Conservation (phyloP, 2,329 filamentous ascomycete species). For the Aspergillus hiratsukae region DNA sequence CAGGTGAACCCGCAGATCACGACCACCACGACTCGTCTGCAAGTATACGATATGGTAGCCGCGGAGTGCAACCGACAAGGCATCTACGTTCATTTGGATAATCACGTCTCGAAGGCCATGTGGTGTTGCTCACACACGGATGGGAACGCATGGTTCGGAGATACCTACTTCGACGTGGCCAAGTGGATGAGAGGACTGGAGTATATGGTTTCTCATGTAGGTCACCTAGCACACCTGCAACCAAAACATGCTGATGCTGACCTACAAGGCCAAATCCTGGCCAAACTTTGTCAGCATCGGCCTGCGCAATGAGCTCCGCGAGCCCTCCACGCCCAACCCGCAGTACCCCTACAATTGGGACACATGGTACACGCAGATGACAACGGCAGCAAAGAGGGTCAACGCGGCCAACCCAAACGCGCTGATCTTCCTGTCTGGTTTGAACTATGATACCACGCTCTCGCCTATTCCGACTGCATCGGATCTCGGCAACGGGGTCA, state of each 20-base stretch:
- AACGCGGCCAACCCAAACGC: constrained; percentile 42
- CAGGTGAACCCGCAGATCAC: constrained; percentile 35
- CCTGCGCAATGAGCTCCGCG: constrained; percentile 41
- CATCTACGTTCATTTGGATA: constrained; percentile 58
- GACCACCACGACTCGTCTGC: constrained; percentile 31
- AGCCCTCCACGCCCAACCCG: constrained; percentile 14
- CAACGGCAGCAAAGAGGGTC: constrained; percentile 38
- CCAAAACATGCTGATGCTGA: too few species aligned
- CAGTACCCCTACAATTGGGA: constrained; percentile 41
- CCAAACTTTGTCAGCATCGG: constrained; percentile 25
- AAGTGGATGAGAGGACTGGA: constrained; percentile 59
- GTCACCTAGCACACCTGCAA: constrained; percentile 10
- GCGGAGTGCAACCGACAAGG: constrained; percentile 53
- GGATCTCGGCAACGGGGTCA: constrained; percentile 31
- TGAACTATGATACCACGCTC: constrained; percentile 44
- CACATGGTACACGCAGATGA: constrained; percentile 44
- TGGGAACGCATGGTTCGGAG: constrained; percentile 60
- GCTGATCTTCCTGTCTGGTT: constrained; percentile 47
- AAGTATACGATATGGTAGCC: constrained; percentile 59
- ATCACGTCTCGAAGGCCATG: constrained; percentile 55
- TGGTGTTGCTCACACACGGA: constrained; percentile 57
- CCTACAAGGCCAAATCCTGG: constrained; percentile 15
- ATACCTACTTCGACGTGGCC: constrained; percentile 53
- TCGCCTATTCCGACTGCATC: constrained; percentile 32
- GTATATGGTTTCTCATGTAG: constrained; percentile 58